A percentile compares a stretch with the other conserved stretches of the same genome.
These are phyloP conservation scores for Aspergillus aculeatinus DNA, from an alignment of 2,329 filamentous ascomycete species.

Conservation along the genomic window DNA sequence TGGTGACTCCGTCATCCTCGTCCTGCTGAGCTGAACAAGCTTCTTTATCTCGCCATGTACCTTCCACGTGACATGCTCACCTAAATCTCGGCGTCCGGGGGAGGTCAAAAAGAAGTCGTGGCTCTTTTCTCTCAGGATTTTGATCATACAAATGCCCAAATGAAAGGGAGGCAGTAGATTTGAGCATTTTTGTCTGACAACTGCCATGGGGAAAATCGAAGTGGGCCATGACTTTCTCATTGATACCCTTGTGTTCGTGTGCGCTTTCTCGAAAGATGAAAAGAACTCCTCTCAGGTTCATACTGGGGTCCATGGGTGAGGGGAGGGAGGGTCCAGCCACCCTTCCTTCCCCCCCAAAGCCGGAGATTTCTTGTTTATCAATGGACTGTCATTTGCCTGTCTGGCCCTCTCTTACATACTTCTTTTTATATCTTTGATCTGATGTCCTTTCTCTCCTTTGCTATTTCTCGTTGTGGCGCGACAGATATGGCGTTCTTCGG, in stretches of 20 bases:
- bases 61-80: slow-evolving; percentile 13
- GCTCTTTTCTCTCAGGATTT: not conserved
- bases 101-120: too few species aligned
- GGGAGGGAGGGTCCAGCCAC: not conserved
- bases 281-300: not conserved
- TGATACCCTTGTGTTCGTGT: slow-evolving; percentile 25
- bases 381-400: not conserved
- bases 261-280: not conserved
- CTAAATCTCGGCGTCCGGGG: too few species aligned
- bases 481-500: slow-evolving; percentile 13
- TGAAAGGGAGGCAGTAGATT: too few species aligned
- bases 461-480: slow-evolving; percentile 8
- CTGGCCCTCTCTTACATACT: not conserved
- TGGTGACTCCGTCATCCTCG: slow-evolving; percentile 84
- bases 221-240: not conserved
- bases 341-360: not conserved
- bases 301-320: not conserved
- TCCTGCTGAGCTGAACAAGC: slow-evolving; percentile 68
- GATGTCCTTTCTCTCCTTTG: not conserved
- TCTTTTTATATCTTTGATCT: not conserved
- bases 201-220: too few species aligned
- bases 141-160: not conserved
- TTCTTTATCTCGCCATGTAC: not conserved
- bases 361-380: not conserved
- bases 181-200: too few species aligned